Base-by-base conservation (phyloP, 495 filamentous ascomycete species). In the Neurospora sp. region DNA sequence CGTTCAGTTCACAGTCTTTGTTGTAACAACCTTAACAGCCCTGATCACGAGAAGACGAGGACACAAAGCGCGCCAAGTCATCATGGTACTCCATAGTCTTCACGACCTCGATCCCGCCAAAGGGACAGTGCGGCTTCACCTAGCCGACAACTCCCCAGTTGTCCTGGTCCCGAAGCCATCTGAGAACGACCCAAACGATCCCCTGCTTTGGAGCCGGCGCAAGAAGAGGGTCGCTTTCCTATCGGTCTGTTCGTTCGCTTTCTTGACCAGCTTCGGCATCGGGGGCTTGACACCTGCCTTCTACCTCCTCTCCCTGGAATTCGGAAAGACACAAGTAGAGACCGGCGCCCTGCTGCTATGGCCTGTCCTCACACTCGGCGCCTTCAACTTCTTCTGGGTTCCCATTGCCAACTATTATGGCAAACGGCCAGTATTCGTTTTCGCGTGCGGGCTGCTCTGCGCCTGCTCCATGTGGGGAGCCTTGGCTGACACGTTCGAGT, bases 351-450 rank as follows among this genome's bases (percentile, higher is more conserved):
- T 81, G 24, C 74, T 81, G 38, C 75, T 81, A 28, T 81, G 80
- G 80, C 80, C 80, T 1, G 77, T 81, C 66, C 73, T 81, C 15
- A 78, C 80, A 1, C 76, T 81, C n/a, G 80, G 80, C n/a, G 69
- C 80, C 8, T 82, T 79, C 70, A 88, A 85, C 74, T 82, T 90
- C 71, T 73, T 89, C 39, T 88, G 87, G 85, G 86, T 89, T 74
- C 88, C 88, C 8, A 39, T 90, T 2, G 83, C 85, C 69, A 83
- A 85, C 77, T 88, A 87, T 76, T 86, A 85, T 69, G 88, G 88
- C 31, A 83, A 88, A 39, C 82, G 88, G 31, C 85, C 88, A 1
- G 80, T 88, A 3, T 90, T 88, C 66, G 78, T 88, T 37, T 71
- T 82, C 24, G 75, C 78, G 8, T 81, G 78, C 8, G 76, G 78